A percentile compares a stretch with the other conserved stretches of the same genome.
Evolutionary conservation across 345 rosid species (phyloP).

Genomic region (Syzygium aromaticum): DNA sequence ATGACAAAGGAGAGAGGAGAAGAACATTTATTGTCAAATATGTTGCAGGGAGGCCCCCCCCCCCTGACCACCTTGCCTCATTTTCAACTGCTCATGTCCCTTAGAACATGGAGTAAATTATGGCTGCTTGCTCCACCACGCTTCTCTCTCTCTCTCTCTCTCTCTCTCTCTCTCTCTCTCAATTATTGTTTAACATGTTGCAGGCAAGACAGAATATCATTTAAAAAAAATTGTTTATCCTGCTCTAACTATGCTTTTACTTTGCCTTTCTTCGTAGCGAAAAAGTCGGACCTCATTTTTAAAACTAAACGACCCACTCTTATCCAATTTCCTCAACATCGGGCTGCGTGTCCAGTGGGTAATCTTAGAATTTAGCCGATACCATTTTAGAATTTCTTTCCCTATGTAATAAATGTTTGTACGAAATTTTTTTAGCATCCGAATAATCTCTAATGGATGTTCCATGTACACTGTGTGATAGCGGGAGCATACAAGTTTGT

Average conservation of each 20-base stretch:
- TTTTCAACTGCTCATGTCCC: slow-evolving; percentile 34
- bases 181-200: not conserved
- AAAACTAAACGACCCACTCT: no score
- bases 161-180: not conserved
- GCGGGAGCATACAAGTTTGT: not conserved
- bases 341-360: no score
- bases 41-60: not conserved
- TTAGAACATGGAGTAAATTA: slow-evolving; percentile 64
- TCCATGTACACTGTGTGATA: not conserved
- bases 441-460: not conserved
- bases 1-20: not conserved
- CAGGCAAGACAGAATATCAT: not conserved
- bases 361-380: no score
- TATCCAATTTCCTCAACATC: no score
- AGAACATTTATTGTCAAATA: not conserved
- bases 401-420: not conserved
- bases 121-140: slow-evolving; percentile 15
- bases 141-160: not conserved
- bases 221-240: no score
- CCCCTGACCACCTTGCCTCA: slow-evolving; percentile 42
- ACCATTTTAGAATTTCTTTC: not conserved
- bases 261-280: no score
- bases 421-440: not conserved
- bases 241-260: no score
- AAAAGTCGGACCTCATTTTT: no score